Evolutionary conservation across 768 basidiomycete genomes (phyloP).

Genomic region (Mycena chlorophos): DNA sequence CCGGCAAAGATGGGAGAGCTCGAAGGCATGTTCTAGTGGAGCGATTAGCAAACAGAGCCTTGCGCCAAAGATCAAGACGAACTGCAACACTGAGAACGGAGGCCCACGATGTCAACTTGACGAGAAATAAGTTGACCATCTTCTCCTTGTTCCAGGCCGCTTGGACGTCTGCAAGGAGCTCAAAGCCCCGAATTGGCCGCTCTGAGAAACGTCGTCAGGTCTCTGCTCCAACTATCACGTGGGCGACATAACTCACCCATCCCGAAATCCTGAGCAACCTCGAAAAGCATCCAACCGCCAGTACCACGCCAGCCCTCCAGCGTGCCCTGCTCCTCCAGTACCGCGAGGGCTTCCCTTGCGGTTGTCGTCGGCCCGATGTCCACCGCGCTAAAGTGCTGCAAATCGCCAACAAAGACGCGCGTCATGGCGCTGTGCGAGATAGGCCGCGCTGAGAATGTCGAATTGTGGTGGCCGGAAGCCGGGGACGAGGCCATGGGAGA

Average conservation of each 20-base stretch:
- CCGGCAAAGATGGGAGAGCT: slow-evolving; percentile 49
- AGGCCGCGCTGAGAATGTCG: not conserved
- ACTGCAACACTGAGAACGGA: slow-evolving; percentile 59
- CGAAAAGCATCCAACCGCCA: slow-evolving; percentile 88
- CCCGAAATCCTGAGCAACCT: slow-evolving; percentile 87
- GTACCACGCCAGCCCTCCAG: slow-evolving; percentile 57
- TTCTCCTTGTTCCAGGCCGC: slow-evolving; percentile 88
- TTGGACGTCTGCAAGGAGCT: slow-evolving; percentile 75
- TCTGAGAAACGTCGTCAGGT: slow-evolving; percentile 48
- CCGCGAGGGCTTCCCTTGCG: slow-evolving; percentile 70
- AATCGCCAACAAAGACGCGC: slow-evolving; percentile 74
- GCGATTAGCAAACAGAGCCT: slow-evolving; percentile 14
- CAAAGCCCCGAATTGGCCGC: slow-evolving; percentile 86
- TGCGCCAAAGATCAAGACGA: slow-evolving; percentile 26
- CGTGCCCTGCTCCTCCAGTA: slow-evolving; percentile 65
- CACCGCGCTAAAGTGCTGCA: slow-evolving; percentile 74
- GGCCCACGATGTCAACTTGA: slow-evolving; percentile 73
- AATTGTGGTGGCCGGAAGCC: slow-evolving; percentile 8
- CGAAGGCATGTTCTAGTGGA: slow-evolving; percentile 41
- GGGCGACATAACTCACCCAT: slow-evolving; percentile 64
- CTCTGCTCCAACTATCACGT: slow-evolving; percentile 5
- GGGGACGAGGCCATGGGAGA: slow-evolving; percentile 4
- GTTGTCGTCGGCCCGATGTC: slow-evolving; percentile 67
- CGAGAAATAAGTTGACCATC: slow-evolving; percentile 74
- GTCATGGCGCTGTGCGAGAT: slow-evolving; percentile 51